A percentile compares a stretch with the other conserved stretches of the same genome.
Conservation (phyloP, 441 rosid genomes). For the Populus tomentosa region DNA sequence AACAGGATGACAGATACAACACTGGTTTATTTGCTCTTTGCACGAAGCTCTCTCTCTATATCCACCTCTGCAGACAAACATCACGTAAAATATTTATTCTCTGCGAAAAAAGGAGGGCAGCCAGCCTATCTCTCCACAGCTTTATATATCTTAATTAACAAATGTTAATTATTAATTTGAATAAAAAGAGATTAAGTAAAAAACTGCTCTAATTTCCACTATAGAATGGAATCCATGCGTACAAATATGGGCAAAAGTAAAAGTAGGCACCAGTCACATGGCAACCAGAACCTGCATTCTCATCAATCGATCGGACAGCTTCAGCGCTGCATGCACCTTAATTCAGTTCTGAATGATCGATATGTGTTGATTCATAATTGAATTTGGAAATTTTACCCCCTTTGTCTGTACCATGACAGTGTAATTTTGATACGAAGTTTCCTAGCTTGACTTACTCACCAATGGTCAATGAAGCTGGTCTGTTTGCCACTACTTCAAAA, state of each 20-base stretch:
- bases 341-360: neutral
- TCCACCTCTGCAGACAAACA: conserved; percentile 5
- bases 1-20: conserved; percentile 11
- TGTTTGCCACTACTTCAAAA: conserved; percentile 47
- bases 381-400: neutral
- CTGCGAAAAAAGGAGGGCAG: neutral
- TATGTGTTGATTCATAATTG: neutral
- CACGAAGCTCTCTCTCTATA: neutral
- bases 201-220: conserved; percentile 14
- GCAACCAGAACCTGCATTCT: neutral
- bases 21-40: neutral
- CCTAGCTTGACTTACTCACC: conserved; percentile 14
- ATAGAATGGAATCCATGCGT: conserved; percentile 26
- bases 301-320: neutral
- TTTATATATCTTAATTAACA: conserved; percentile 14
- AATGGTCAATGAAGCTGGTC: conserved; percentile 17
- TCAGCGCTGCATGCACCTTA: neutral
- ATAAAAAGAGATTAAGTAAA: neutral
- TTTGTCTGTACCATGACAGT: neutral
- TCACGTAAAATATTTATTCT: conserved; percentile 9
- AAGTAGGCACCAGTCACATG: neutral
- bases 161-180: neutral
- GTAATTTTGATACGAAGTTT: neutral
- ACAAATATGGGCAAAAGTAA: conserved; percentile 16
- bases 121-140: conserved; percentile 7